These are phyloP conservation scores for Didymosphaeria variabile DNA, from an alignment of 2,329 filamentous ascomycete species.

Conservation along the genomic window DNA sequence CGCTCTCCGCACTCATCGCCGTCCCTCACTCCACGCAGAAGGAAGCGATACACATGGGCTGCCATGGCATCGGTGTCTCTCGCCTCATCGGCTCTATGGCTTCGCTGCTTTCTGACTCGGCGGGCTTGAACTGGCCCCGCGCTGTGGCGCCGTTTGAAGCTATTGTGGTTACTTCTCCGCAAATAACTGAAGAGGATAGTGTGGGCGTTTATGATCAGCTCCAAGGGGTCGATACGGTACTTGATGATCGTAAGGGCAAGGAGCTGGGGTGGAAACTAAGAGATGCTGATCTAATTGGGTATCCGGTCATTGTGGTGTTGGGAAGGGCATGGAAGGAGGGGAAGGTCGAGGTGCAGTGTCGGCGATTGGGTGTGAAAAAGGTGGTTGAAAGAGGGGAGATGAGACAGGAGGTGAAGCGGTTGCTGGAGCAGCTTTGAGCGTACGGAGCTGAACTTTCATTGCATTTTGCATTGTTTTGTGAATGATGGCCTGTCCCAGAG, in stretches of 20 bases:
- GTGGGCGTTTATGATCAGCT: slow-evolving; percentile 72
- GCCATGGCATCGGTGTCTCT: slow-evolving; percentile 93
- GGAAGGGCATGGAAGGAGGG: slow-evolving; percentile 59
- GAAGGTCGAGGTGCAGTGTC: slow-evolving; percentile 79
- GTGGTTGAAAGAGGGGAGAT: slow-evolving; percentile 64
- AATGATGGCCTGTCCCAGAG: background rate
- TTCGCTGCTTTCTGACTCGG: slow-evolving; percentile 72
- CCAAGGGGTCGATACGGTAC: slow-evolving; percentile 32
- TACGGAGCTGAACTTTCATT: background rate
- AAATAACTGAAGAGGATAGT: slow-evolving; percentile 59
- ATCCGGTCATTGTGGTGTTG: slow-evolving; percentile 82
- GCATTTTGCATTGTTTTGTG: background rate
- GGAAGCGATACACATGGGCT: slow-evolving; percentile 87
- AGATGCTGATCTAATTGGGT: slow-evolving; percentile 90
- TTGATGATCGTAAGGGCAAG: slow-evolving; percentile 59
- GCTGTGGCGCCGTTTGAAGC: slow-evolving; percentile 86
- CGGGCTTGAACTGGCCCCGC: slow-evolving; percentile 85
- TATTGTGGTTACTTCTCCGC: slow-evolving; percentile 66
- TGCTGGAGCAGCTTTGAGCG: slow-evolving; percentile 33
- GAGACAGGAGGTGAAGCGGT: slow-evolving; percentile 49
- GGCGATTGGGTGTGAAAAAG: slow-evolving; percentile 70
- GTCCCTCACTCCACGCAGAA: slow-evolving; percentile 50
- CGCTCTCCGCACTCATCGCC: slow-evolving; percentile 72
- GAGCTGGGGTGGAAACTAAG: slow-evolving; percentile 84
- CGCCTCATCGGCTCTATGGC: slow-evolving; percentile 89